Conservation (phyloP, 2,329 filamentous ascomycete species). For the Aspergillus sp. region DNA sequence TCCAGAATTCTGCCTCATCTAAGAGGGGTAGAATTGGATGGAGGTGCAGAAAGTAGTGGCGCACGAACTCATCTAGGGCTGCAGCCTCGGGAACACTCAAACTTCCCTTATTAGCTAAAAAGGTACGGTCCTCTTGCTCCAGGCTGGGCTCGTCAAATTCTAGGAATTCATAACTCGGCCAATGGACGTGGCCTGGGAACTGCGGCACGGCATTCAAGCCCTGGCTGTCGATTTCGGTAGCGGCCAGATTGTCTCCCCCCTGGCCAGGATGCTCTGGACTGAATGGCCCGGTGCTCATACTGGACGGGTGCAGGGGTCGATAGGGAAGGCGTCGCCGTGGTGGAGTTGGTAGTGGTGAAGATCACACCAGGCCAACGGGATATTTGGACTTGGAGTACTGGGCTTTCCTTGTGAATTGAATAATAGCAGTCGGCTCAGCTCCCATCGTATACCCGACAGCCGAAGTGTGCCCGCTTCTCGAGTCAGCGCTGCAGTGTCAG, state of each 20-base stretch:
- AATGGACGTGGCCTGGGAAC: neutral
- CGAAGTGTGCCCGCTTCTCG: too few relatives aligned
- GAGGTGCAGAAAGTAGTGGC: neutral
- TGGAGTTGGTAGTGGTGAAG: too few relatives aligned
- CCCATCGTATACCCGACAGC: too few relatives aligned
- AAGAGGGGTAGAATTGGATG: neutral
- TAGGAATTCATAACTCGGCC: neutral
- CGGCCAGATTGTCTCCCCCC: neutral
- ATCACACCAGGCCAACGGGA: too few relatives aligned
- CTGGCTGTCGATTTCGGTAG: neutral
- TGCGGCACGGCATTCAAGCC: too few relatives aligned
- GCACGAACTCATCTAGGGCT: neutral
- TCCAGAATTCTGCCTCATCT: neutral
- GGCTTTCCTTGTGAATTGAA: too few relatives aligned
- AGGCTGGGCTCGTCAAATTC: neutral
- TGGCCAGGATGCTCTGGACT: neutral
- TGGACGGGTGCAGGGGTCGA: too few relatives aligned
- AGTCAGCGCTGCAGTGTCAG: too few relatives aligned
- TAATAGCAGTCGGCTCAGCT: too few relatives aligned
- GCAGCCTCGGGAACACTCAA: neutral
- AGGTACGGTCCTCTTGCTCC: neutral
- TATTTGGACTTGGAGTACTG: too few relatives aligned
- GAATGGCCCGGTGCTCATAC: neutral
- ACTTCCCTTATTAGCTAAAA: neutral
- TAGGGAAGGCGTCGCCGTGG: too few relatives aligned